phyloP scores from a whole-genome alignment of 352 stramenopile genomes.

The Pythium vanterpoolii region DNA sequence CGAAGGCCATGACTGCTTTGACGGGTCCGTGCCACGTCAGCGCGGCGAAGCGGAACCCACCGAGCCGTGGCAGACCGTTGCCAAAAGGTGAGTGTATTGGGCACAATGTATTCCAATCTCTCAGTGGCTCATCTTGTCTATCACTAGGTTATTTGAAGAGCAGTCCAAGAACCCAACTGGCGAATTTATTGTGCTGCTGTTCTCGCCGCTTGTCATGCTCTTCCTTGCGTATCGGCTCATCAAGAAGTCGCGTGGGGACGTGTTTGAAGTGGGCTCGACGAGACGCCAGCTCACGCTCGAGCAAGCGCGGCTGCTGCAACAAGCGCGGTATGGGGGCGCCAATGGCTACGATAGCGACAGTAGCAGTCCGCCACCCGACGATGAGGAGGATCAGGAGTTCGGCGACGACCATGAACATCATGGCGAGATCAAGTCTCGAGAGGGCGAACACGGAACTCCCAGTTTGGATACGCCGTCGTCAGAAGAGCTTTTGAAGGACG shows the following conservation, averaged over 20 bases:
- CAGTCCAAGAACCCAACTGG: constrained; percentile 67
- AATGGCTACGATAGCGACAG: constrained; percentile 60
- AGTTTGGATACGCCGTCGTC: background rate
- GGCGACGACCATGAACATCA: background rate
- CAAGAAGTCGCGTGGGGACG: constrained; percentile 38
- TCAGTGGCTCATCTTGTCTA: background rate
- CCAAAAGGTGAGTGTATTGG: constrained; percentile 31
- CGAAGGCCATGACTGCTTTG: constrained; percentile 79
- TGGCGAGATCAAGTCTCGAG: background rate
- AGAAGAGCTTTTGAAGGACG: background rate
- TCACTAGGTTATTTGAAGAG: constrained; percentile 51
- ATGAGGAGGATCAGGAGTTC: constrained; percentile 12
- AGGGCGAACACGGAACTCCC: background rate
- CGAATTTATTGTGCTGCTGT: constrained; percentile 58
- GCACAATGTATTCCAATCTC: background rate
- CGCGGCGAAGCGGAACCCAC: constrained; percentile 50
- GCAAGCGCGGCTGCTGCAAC: constrained; percentile 66
- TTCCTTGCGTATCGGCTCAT: constrained; percentile 46
- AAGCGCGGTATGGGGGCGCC: constrained; percentile 48
- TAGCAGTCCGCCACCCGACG: constrained; percentile 17
- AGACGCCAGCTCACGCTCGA: constrained; percentile 58
- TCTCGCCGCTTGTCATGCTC: constrained; percentile 51
- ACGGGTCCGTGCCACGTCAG: constrained; percentile 65
- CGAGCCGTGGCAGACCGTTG: constrained; percentile 50
- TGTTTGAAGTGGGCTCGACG: constrained; percentile 26